Base-by-base conservation (phyloP, 176 grass and related monocot genomes). In the Dendrocalamus sinicus region DNA sequence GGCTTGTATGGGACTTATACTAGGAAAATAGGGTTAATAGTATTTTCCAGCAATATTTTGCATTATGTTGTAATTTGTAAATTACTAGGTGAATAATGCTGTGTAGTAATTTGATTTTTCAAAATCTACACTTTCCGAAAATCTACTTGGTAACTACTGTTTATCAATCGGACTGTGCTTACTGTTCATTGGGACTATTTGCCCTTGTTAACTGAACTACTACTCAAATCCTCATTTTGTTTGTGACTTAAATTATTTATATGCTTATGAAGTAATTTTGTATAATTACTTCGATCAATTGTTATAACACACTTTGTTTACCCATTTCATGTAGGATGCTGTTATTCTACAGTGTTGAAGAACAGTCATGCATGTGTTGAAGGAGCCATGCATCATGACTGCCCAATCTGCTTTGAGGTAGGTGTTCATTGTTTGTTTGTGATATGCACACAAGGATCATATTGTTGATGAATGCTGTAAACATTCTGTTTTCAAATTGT, bases 341-440 rank as follows among this genome's bases (percentile, higher is more conserved):
- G 96, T 67, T 99, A 99, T 86, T 96, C 93, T 41, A 85, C 66
- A 44, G 54, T 88, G 48, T 84, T 96, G 76, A 96, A 88, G 85
- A 94, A 96, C 43, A 81, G 92, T 32, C 96, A 99, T 88, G 53
- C 90, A 76, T 98, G 96, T 89, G 93, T 98, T 10, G 96, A 98
- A 86, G 84, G 93, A 77, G 93, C 96, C 6, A 95, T 98, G 96
- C 96, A 98, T 91, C 96, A 95, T 89, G 88, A 98, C 80, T 98
- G 96, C 60, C 96, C 96, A 83, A 91, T 98, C 86, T 98, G 96
- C 73, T 95, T 94, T 65, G 96, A 99, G 96, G 96, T 99, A 32
- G 78, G 76, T 37, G 67, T 81, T 62, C 11, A 48, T 8, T 66
- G 50, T 39, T 64, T 79, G 28, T 52, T 39, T 51, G 35, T 55